These are phyloP conservation scores for Epichloe festucae DNA, from an alignment of 2,329 filamentous ascomycete genomes.

Conservation along the genomic window DNA sequence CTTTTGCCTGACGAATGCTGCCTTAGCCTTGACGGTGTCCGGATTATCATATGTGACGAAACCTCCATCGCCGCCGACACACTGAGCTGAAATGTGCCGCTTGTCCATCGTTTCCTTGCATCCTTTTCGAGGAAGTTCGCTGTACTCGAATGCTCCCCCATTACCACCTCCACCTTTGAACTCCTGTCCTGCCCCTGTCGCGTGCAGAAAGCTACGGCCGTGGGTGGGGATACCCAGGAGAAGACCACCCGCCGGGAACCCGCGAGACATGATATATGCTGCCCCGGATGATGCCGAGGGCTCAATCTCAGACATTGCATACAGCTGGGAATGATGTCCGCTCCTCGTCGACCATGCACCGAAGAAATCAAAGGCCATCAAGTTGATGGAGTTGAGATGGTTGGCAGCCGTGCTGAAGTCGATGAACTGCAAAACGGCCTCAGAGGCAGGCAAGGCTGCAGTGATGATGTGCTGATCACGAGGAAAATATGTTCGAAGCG, in stretches of 20 bases:
- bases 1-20: too few relatives aligned
- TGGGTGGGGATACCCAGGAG: conserved; percentile 65
- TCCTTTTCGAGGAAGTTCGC: conserved; percentile 47
- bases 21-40: too few relatives aligned
- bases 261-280: conserved; percentile 49
- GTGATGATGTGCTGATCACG: conserved; percentile 57
- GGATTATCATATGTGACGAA: conserved; percentile 51
- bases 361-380: conserved; percentile 71
- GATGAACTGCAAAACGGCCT: conserved; percentile 55
- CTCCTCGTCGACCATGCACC: conserved; percentile 55
- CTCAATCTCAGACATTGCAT: conserved; percentile 45
- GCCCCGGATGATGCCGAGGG: conserved; percentile 55
- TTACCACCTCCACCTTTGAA: conserved; percentile 31
- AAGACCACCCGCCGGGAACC: conserved; percentile 58
- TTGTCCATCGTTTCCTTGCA: conserved; percentile 57
- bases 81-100: conserved; percentile 55
- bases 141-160: conserved; percentile 30
- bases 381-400: conserved; percentile 62
- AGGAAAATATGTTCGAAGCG: conserved; percentile 54
- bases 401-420: conserved; percentile 48
- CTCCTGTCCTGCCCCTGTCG: conserved; percentile 49
- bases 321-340: conserved; percentile 68
- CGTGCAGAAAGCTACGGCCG: conserved; percentile 60
- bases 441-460: conserved; percentile 56
- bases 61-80: conserved; percentile 58